phyloP scores from a whole-genome alignment of 345 rosid species.

The Ricinus communis region DNA sequence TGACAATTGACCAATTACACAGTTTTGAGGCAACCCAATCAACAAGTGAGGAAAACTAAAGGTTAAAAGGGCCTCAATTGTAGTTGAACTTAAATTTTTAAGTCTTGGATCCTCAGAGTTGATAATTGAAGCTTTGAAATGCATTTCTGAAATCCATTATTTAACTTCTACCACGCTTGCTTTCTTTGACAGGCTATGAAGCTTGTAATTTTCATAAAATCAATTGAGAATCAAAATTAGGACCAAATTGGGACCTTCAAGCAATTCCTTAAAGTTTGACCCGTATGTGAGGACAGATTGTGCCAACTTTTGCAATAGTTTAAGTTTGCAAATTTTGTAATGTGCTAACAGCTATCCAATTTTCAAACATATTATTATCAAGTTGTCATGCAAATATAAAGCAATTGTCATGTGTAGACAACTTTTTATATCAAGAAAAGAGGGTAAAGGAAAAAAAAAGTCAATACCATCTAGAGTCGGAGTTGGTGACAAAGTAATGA shows the following conservation, averaged over 20 bases:
- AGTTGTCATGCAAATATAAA: background rate
- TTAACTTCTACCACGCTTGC: background rate
- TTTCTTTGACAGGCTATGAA: background rate
- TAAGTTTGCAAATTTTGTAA: background rate
- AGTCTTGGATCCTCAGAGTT: background rate
- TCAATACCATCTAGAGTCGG: slow-evolving; percentile 81
- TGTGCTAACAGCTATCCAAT: background rate
- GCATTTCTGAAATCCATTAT: background rate
- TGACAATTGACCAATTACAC: background rate
- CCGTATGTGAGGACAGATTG: too few relatives aligned
- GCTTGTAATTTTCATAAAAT: background rate
- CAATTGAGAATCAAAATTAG: background rate
- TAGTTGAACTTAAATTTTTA: background rate
- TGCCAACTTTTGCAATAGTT: background rate
- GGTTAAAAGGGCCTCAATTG: background rate
- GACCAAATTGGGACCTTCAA: background rate
- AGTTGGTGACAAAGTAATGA: slow-evolving; percentile 80
- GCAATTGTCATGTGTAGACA: background rate
- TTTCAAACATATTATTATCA: background rate
- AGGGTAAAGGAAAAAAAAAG: background rate
- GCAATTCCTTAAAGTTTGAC: background rate
- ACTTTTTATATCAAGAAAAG: background rate
- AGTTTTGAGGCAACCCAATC: background rate
- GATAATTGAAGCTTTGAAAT: background rate
- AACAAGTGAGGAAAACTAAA: background rate